Base-by-base conservation (phyloP, 2,329 filamentous ascomycete genomes). In the Calonectria crousiana region DNA sequence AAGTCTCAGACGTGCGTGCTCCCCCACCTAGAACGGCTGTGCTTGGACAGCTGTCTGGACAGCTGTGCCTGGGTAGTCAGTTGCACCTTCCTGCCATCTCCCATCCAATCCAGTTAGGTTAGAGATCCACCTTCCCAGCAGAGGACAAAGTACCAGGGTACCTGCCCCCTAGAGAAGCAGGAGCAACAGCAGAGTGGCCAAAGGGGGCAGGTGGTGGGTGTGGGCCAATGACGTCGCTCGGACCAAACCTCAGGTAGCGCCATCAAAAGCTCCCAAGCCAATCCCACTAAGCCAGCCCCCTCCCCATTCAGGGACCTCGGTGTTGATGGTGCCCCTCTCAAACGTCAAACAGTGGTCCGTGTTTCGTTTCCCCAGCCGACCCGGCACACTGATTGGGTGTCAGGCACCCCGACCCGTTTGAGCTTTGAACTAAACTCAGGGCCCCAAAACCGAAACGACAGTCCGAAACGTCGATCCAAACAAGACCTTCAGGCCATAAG, bases 331-430 rank as follows among this genome's bases (percentile, higher is more conserved):
- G 60, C 60, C 60, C 60, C 60, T 65, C 65, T 69, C 71, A 69
- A 34, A 74, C 68, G 36, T 74, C 72, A 74, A 74, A 74, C 68
- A 74, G 67, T 60, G 71, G 67, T 66, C 71, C 67, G 60, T 73
- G 71, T 73, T 73, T 73, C 67, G 71, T 73, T 73, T 70, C 67
- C 51, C 71, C 60, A n/a, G 65, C 20, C 3, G 41, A 36, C 44
- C 32, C 52, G 20, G 11, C 49, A 11, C 18, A 26, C 36, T 44
- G 60, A 70, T 73, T 73, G 67, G 71, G 28, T 47, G 36, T 60
- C 26, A 36, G 20, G 38, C 36, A 47, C 47, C 23, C n/a, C 36
- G 60, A 41, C 58, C 49, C 49, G 71, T 62, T 66, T 62, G 60
- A 70, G 58, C 71, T 73, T 64, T 73, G 71, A 62, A 34, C 65